Evolutionary conservation across 2,329 filamentous ascomycete species (phyloP), one percentile per base, ranked within the genome.

Genomic region (Colletotrichum orchidophilum): DNA sequence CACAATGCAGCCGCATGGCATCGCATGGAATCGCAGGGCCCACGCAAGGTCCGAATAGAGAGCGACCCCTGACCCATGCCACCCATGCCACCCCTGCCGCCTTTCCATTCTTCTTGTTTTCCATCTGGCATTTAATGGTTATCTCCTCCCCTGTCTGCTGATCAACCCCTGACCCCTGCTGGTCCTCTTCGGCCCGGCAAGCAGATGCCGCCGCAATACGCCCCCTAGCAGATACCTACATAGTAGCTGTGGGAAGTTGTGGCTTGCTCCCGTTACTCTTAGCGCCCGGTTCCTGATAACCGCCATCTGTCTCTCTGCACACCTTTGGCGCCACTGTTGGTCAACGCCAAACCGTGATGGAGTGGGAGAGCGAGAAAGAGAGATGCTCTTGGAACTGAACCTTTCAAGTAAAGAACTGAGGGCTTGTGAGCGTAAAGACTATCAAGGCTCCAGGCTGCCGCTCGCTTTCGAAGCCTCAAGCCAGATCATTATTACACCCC

Each of bases 21-120:
- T 63, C 50, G 39, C 60, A 60, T n/a, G 35, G 26, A 26, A 27
- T 27, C 49, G 7, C 29, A n/a, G n/a, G 58, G 42, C 60, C 55
- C 55, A 62, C 63, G 15, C 68, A 67, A 67, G 63, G 63, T 71
- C 68, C 63, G 68, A 63, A 62, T 63, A 67, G 50, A 70, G 52
- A 54, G 31, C 53, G 26, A 9, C 39, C 68, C 58, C 42, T 62
- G 68, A n/a, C n/a, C n/a, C n/a, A n/a, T n/a, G n/a, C n/a, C 42
- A 58, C 55, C 33, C 52, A 29, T 60, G 39, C 29, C 57, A 24
- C 12, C 50, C 50, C 24, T 62, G 46, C 24, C 18, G 21, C 54
- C 53, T 58, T 49, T 5, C 55, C 31, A 26, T 54, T 27, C 53
- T 26, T 54, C 31, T 62, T 35, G 33, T 54, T 53, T 53, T 21